Evolutionary conservation across 441 rosid species (phyloP), one percentile per base, ranked within the genome.

Genomic region (Eutrema salsugineum): DNA sequence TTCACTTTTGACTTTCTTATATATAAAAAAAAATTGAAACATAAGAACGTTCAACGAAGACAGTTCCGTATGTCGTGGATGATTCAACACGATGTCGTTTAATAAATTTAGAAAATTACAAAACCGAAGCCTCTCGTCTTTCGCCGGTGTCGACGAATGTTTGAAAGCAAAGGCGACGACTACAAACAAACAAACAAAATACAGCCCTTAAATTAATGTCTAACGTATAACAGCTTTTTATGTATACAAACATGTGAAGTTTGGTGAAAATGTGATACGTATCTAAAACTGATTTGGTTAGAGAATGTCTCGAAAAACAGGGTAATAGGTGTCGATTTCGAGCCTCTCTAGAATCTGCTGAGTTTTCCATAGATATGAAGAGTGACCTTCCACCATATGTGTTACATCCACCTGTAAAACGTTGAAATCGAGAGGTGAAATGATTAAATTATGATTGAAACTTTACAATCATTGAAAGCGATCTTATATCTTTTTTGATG

Each of bases 241-340:
- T 11, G 10, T 5, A 50, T 39, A 19, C 62, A 43, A 71, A 57
- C 61, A 66, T 28, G 15, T 65, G 22, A 16, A 46, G 8, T 12
- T 72, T 16, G 48, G 33, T 16, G 35, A 35, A 20, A 48, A 3
- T 16, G 11, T 56, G 7, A 33, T 24, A 50, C 30, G 43, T 66
- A 16, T 39, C 47, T 66, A 33, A 11, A 11, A 22, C 14, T 47
- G 39, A 27, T 5, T 53, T 20, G 16, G 36, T 56, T 56, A 76
- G 32, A 46, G 67, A 22, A 83, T 70, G 80, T 71, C 58, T 73
- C 78, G 64, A 59, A 86, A 90, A 73, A 86, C 86, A 40, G 88
- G 90, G 71, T 78, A 88, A 75, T 82, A 85, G 6, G 87, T 72
- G 60, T 88, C 94, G 73, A 90, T 77, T 50, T 90, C 96, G 60